Evolutionary conservation across 768 basidiomycete species (phyloP).

Genomic region (Termitomyces sp.): DNA sequence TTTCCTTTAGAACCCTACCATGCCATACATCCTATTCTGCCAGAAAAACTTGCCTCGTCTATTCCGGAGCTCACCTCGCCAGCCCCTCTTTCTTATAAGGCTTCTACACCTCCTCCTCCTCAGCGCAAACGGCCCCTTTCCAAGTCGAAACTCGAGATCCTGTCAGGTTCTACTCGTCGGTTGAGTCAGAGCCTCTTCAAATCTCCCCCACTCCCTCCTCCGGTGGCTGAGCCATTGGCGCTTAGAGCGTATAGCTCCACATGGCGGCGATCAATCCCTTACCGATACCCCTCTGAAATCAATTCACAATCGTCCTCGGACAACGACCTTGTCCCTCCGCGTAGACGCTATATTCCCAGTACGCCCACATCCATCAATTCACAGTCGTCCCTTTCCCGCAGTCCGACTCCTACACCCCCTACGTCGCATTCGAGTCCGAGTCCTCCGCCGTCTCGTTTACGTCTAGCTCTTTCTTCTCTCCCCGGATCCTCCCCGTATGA

Average conservation of each 20-base stretch:
- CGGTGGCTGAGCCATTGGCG: conserved; percentile 39
- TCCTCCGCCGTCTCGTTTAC: conserved; percentile 6
- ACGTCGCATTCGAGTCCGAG: conserved; percentile 7
- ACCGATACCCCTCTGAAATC: conserved; percentile 4
- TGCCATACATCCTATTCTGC: conserved; percentile 11
- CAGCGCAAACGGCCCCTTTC: conserved; percentile 4
- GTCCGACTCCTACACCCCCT: conserved; percentile 13
- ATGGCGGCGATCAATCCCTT: conserved; percentile 41
- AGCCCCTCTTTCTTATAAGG: conserved; percentile 57
- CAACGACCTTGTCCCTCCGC: conserved; percentile 11
- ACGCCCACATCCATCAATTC: conserved; percentile 36
- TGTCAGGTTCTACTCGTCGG: conserved; percentile 17
- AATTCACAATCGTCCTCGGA: conserved; percentile 7
- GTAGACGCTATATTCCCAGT: conserved; percentile 27
- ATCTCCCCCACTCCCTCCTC: conserved; percentile 35
- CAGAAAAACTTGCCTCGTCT: conserved; percentile 33
- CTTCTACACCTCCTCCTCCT: conserved; percentile 11
- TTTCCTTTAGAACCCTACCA: conserved; percentile 36
- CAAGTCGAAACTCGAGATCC: conserved; percentile 1
- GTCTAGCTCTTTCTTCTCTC: conserved; percentile 7
- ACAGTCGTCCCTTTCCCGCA: conserved; percentile 15
- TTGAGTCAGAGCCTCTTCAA: conserved; percentile 37
- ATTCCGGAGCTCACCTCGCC: conserved; percentile 69
- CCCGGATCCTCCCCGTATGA: conserved; percentile 50
- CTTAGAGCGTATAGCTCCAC: conserved; percentile 41